Percentiles rank a stretch among this genome's conserved stretches.
phyloP scores from a whole-genome alignment of 2,329 filamentous ascomycete genomes.

The Hypoxylon sp. region DNA sequence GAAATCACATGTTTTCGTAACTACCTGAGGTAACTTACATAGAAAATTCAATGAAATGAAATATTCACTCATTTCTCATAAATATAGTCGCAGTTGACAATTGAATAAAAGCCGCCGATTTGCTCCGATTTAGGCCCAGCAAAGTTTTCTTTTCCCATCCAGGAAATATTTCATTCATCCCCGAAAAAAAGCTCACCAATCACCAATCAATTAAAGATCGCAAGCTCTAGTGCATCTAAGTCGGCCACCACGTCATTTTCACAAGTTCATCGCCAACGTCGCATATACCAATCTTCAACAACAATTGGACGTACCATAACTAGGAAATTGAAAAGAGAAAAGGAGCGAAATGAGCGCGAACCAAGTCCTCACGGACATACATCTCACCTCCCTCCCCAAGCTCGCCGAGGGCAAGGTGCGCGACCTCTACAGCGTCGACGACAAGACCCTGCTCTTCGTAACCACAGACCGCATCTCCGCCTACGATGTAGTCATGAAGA shows the following conservation, averaged over 20 bases:
- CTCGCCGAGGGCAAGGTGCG: conserved; percentile 74
- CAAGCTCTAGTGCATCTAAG: background rate
- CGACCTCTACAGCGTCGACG: conserved; percentile 81
- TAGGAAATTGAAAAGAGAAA: conserved; percentile 15
- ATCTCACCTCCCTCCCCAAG: conserved; percentile 52
- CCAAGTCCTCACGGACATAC: conserved; percentile 47
- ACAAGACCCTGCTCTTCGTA: conserved; percentile 81
- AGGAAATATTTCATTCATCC: conserved; percentile 16
- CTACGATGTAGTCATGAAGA: conserved; percentile 77
- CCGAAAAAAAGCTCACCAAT: conserved; percentile 32
- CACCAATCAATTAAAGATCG: background rate
- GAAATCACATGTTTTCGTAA: background rate
- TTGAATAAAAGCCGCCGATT: conserved; percentile 32
- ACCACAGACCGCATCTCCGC: conserved; percentile 93
- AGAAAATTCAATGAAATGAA: background rate
- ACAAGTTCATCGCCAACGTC: conserved; percentile 1
- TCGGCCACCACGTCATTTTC: conserved; percentile 10
- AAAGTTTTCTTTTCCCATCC: conserved; percentile 27
- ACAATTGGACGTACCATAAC: background rate
- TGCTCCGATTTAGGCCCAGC: conserved; percentile 33
- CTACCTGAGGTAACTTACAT: background rate
- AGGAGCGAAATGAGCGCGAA: conserved; percentile 39
- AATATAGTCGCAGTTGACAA: conserved; percentile 4
- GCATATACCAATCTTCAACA: background rate
- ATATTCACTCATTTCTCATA: background rate